phyloP scores from a whole-genome alignment of 768 basidiomycete species.

The Tephrocybe sp. region DNA sequence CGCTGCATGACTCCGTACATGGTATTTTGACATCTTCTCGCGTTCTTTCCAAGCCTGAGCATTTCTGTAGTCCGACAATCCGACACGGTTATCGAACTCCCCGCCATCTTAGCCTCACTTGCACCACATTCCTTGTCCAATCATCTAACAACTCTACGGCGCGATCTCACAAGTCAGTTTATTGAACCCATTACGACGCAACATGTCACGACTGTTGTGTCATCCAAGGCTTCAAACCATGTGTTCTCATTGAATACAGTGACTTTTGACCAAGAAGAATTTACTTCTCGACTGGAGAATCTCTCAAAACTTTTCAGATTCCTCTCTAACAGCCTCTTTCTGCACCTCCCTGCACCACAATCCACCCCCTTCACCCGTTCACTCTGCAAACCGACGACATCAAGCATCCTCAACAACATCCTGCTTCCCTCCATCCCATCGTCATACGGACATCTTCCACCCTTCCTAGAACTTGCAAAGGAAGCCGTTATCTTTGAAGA shows the following conservation, averaged over 20 bases:
- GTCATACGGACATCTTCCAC: slow-evolving; percentile 53
- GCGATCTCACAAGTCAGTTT: slow-evolving; percentile 59
- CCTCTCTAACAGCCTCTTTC: slow-evolving; percentile 55
- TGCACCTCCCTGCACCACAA: slow-evolving; percentile 49
- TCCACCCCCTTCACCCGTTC: slow-evolving; percentile 47
- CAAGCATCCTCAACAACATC: slow-evolving; percentile 61
- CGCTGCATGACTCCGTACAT: slow-evolving; percentile 50
- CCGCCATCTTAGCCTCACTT: slow-evolving; percentile 58
- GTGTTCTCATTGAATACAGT: slow-evolving; percentile 47
- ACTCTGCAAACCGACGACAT: slow-evolving; percentile 58
- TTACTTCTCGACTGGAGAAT: slow-evolving; percentile 47
- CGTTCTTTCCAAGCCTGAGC: background rate
- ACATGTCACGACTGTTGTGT: slow-evolving; percentile 41
- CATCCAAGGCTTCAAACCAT: slow-evolving; percentile 36
- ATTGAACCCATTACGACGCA: slow-evolving; percentile 58
- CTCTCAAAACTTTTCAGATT: slow-evolving; percentile 61
- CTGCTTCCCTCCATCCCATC: slow-evolving; percentile 71
- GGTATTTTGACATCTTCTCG: slow-evolving; percentile 20
- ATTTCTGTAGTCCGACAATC: slow-evolving; percentile 54
- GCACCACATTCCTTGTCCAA: slow-evolving; percentile 50
- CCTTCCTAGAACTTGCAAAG: slow-evolving; percentile 56
- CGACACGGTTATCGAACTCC: slow-evolving; percentile 45
- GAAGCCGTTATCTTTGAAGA: slow-evolving; percentile 69
- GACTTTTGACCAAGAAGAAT: slow-evolving; percentile 38
- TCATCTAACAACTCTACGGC: slow-evolving; percentile 59